Evolutionary conservation across 345 rosid species (phyloP).

Genomic region (Rhizophora apiculata): DNA sequence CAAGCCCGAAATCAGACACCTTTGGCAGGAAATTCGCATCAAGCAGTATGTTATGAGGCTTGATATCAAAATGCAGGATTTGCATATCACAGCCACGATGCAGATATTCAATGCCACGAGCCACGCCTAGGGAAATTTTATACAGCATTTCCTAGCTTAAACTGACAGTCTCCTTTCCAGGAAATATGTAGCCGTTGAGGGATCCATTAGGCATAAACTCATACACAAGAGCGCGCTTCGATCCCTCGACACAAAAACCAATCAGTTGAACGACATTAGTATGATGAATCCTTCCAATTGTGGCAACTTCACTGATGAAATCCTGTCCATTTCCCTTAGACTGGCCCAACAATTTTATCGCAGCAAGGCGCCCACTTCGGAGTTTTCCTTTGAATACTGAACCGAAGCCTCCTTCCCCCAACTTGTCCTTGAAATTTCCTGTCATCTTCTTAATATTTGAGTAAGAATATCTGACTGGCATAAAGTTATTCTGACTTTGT

Average conservation of each 20-base stretch:
- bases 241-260: constrained; percentile 7
- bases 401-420: no score
- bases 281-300: constrained; percentile 14
- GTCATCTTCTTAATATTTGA: no score
- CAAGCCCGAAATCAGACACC: constrained; percentile 8
- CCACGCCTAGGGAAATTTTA: constrained; percentile 8
- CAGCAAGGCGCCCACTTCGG: no score
- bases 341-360: no score
- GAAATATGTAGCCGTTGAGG: not conserved
- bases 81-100: constrained; percentile 2
- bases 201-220: constrained; percentile 15
- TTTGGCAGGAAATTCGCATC: not conserved
- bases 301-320: not conserved
- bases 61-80: constrained; percentile 11
- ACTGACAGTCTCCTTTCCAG: not conserved
- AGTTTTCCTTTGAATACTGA: no score
- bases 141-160: not conserved
- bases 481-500: no score
- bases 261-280: constrained; percentile 7
- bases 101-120: constrained; percentile 4
- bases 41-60: constrained; percentile 1
- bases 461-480: no score
- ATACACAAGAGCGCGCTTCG: constrained; percentile 4
- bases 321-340: no score
- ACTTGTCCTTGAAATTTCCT: no score